These are phyloP conservation scores for Aspergillus awamori DNA, from an alignment of 2,329 filamentous ascomycete species.

Conservation along the genomic window DNA sequence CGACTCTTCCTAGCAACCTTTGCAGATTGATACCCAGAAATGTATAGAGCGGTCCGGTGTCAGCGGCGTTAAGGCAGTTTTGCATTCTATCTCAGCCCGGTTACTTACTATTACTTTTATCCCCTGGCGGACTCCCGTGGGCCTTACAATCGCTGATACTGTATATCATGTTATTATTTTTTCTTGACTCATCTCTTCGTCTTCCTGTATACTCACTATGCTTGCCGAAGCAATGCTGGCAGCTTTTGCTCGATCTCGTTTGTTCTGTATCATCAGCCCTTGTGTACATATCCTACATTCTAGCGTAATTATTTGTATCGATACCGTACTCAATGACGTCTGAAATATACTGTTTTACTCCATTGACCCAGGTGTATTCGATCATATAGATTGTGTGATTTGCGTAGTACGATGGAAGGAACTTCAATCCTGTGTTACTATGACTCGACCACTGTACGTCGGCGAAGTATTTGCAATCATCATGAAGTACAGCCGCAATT, in stretches of 20 bases:
- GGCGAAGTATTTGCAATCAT: too few species aligned
- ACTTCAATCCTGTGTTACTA: too few species aligned
- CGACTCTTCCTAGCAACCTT: conserved; percentile 20
- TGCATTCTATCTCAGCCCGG: conserved; percentile 17
- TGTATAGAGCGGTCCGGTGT: conserved; percentile 39
- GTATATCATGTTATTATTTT: background rate
- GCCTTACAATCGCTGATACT: background rate
- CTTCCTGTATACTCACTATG: conserved; percentile 5
- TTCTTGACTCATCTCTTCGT: background rate
- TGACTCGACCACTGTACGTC: too few species aligned
- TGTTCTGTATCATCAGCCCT: conserved; percentile 2
- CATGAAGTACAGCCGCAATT: too few species aligned
- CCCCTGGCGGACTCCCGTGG: background rate
- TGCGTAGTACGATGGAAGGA: too few species aligned
- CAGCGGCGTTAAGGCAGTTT: conserved; percentile 28
- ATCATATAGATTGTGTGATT: too few species aligned
- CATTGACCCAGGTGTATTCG: too few species aligned
- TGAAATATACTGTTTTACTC: background rate
- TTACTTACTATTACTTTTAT: conserved; percentile 12
- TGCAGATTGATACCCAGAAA: conserved; percentile 38
- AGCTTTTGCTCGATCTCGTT: conserved; percentile 9
- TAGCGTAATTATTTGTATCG: background rate
- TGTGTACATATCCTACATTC: conserved; percentile 30
- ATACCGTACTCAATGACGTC: background rate
- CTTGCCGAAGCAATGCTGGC: background rate